These are phyloP conservation scores for Auricularia sp. DNA, from an alignment of 768 basidiomycete species.

Conservation along the genomic window DNA sequence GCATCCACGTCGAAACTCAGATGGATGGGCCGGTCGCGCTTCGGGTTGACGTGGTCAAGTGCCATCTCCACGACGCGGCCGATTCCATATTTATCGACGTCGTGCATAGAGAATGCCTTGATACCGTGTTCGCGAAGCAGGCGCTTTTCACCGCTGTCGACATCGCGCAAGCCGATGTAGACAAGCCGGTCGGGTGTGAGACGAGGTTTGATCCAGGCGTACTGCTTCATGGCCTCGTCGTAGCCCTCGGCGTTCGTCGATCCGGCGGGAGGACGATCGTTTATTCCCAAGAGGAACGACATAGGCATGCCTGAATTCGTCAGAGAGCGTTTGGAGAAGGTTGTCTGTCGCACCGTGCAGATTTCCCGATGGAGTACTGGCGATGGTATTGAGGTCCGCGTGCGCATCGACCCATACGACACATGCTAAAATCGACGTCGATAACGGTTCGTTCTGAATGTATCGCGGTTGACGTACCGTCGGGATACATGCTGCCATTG, in stretches of 20 bases:
- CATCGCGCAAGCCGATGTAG: conserved; percentile 94
- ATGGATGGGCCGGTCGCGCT: conserved; percentile 77
- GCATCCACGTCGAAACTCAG: conserved; percentile 96
- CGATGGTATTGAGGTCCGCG: conserved; percentile 88
- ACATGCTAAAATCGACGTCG: conserved; percentile 28
- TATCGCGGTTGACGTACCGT: conserved; percentile 29
- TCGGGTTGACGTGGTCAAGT: conserved; percentile 84
- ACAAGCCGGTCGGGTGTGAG: conserved; percentile 71
- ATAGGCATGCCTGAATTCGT: conserved; percentile 63
- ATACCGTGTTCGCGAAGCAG: conserved; percentile 80
- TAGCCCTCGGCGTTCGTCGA: conserved; percentile 30
- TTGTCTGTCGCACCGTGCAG: conserved; percentile 48
- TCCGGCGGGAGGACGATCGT: background rate
- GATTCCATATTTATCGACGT: conserved; percentile 76
- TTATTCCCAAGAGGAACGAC: conserved; percentile 72
- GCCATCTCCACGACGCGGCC: conserved; percentile 96
- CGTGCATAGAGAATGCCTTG: conserved; percentile 87
- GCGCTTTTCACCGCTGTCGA: conserved; percentile 80
- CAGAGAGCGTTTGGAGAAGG: too few relatives aligned
- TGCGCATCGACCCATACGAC: conserved; percentile 97
- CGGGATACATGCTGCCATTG: conserved; percentile 50
- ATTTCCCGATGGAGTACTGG: conserved; percentile 50
- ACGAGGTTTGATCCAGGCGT: conserved; percentile 50
- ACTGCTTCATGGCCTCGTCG: conserved; percentile 30
- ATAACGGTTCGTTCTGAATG: background rate